Evolutionary conservation across 176 grass and related monocot genomes (phyloP), one percentile per base, ranked within the genome.

Genomic region (Oryza meridionalis): DNA sequence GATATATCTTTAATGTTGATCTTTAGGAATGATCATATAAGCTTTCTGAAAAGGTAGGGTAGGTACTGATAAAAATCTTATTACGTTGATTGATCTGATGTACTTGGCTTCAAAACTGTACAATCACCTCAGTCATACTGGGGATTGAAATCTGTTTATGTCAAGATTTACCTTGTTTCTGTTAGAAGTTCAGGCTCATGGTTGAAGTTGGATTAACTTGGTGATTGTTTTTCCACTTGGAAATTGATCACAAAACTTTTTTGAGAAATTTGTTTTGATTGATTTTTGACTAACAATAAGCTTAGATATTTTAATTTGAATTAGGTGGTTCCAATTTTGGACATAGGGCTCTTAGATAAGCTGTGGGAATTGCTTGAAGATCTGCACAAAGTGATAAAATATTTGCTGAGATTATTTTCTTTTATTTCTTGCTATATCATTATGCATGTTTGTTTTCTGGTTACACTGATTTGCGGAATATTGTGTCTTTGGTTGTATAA

Each of bases 321-420:
- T 68, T 62, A 26, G 70, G 51, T 66, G 46, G n/a, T 81, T 81
- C 64, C 78, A 79, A 17, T 38, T 70, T 70, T 31, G 70, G 35
- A 29, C 66, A 15, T 85, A 79, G 4, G 4, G 70, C 51, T 69
- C 53, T 44, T 66, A 69, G 46, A 21, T 84, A 35, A 17, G 70
- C 31, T 42, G 9, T 59, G 16, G 29, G 0, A 26, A 80, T 68
- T 86, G 31, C 81, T 75, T 81, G 37, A 68, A 24, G 51, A 40
- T 38, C 13, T 26, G 72, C 11, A 49, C 6, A 51, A n/a, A 43
- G 9, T 75, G 19, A 66, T 40, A 76, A 38, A 40, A 76, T 17
- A 1, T 81, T 31, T 67, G 16, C 35, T 58, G 50, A 63, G n/a
- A 58, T 12, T 58, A 11, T 76, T 70, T 65, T 81, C 53, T 80